Base-by-base conservation (phyloP, 164 flowering plant species). In the Malania oleifera region DNA sequence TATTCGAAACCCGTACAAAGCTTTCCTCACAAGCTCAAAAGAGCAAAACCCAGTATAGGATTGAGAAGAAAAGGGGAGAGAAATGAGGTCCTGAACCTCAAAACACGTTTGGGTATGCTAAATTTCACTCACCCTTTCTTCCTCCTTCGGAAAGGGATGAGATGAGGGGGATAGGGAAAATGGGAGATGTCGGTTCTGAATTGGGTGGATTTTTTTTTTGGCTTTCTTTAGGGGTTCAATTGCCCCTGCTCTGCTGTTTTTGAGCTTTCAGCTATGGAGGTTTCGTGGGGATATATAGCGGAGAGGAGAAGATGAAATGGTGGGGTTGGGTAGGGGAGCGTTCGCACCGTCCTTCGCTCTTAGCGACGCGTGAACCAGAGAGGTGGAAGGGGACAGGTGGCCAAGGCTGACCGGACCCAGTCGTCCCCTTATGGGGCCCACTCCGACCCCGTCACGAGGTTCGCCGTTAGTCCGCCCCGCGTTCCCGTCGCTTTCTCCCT, bases 61-160 rank as follows among this genome's bases (percentile, higher is more conserved):
- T n/a, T n/a, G 39, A 14, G n/a, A 23, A 48, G 0, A 14, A 47
- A 45, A 27, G 47, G n/a, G 9, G 35, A 44, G 19, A 28, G 31
- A 34, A 4, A 52, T 15, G 57, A 44, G 57, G 52, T 61, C 22
- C 66, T 60, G 71, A 18, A 51, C 66, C 20, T n/a, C n/a, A 55
- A 60, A 54, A 75, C 67, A 54, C 54, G 62, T n/a, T n/a, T n/a
- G n/a, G n/a, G n/a, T 29, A n/a, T 28, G 13, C 13, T 41, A n/a
- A n/a, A n/a, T 20, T 13, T 11, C 24, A 1, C 6, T 25, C 17
- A 2, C 13, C 20, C 14, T 18, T 57, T 52, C 57, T 57, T 23
- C 62, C 39, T 29, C 46, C 19, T 15, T 29, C 14, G 57, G 34
- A 12, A 11, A 52, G 15, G 17, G 13, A 10, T 45, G 17, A 10